These are phyloP conservation scores for Hymenoscyphus salicellus DNA, from an alignment of 2,329 filamentous ascomycete species.

Conservation along the genomic window DNA sequence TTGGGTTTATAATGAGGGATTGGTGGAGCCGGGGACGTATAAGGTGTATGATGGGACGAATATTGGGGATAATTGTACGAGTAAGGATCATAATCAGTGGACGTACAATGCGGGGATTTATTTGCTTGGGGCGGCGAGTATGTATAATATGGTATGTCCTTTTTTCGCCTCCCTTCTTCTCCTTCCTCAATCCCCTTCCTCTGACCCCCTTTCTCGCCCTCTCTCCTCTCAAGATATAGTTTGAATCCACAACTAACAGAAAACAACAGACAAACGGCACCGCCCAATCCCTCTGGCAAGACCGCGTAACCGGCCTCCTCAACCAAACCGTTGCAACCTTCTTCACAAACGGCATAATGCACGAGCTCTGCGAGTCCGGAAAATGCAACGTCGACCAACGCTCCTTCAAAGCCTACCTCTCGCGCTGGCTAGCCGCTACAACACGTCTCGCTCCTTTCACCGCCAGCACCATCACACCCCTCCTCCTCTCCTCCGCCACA, in stretches of 20 bases:
- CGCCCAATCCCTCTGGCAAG: constrained; percentile 48
- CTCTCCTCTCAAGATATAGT: neutral
- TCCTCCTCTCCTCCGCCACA: constrained; percentile 52
- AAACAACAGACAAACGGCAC: constrained; percentile 33
- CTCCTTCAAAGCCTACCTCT: constrained; percentile 62
- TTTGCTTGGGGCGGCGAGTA: constrained; percentile 53
- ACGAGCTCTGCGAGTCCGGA: constrained; percentile 60
- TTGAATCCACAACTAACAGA: too few relatives aligned
- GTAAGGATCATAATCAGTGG: constrained; percentile 61
- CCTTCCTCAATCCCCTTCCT: too few relatives aligned
- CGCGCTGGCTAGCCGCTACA: constrained; percentile 59
- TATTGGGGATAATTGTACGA: constrained; percentile 55
- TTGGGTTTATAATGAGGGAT: constrained; percentile 57
- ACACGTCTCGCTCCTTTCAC: constrained; percentile 63
- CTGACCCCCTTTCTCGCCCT: too few relatives aligned
- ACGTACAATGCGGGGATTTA: constrained; percentile 67
- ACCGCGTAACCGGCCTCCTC: constrained; percentile 55
- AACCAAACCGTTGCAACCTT: constrained; percentile 48
- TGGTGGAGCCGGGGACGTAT: constrained; percentile 53
- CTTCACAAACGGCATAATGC: constrained; percentile 60
- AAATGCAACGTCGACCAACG: constrained; percentile 59
- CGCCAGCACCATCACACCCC: constrained; percentile 48
- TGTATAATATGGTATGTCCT: constrained; percentile 46
- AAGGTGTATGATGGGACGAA: constrained; percentile 61
- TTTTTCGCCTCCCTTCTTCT: neutral